These are phyloP conservation scores for Penicillium waksmanii DNA, from an alignment of 495 filamentous ascomycete genomes.

Conservation along the genomic window DNA sequence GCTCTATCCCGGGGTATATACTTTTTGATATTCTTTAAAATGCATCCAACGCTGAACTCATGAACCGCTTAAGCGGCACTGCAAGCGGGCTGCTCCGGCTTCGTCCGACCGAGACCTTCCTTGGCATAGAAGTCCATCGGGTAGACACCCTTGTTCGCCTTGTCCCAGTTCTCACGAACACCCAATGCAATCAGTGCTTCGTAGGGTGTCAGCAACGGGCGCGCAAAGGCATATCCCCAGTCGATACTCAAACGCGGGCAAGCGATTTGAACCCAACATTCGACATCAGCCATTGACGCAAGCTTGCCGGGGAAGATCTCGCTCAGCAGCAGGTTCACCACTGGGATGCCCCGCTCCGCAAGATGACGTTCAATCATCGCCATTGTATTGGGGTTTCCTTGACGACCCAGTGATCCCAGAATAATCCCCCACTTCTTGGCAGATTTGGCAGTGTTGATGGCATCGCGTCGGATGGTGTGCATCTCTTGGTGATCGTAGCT, in stretches of 20 bases:
- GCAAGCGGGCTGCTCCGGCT: conserved; percentile 41
- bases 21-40: background rate
- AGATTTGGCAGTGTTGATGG: conserved; percentile 71
- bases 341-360: conserved; percentile 67
- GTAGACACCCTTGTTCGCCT: conserved; percentile 71
- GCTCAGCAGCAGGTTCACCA: conserved; percentile 79
- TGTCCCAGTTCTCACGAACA: conserved; percentile 74
- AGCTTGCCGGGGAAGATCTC: conserved; percentile 98
- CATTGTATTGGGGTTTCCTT: conserved; percentile 95
- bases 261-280: conserved; percentile 97
- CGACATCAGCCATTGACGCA: conserved; percentile 87
- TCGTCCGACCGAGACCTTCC: conserved; percentile 85
- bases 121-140: conserved; percentile 98
- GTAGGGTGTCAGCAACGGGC: conserved; percentile 89
- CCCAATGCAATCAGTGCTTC: conserved; percentile 90
- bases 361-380: conserved; percentile 79
- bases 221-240: conserved; percentile 95
- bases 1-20: conserved; percentile 27
- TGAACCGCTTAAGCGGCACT: conserved; percentile 22
- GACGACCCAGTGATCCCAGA: conserved; percentile 85
- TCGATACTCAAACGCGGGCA: conserved; percentile 95
- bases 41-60: background rate
- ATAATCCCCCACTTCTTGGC: conserved; percentile 94
- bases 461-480: conserved; percentile 75
- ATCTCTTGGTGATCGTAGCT: conserved; percentile 89